Evolutionary conservation across 768 basidiomycete genomes (phyloP).

Genomic region (Tylopilus sp.): DNA sequence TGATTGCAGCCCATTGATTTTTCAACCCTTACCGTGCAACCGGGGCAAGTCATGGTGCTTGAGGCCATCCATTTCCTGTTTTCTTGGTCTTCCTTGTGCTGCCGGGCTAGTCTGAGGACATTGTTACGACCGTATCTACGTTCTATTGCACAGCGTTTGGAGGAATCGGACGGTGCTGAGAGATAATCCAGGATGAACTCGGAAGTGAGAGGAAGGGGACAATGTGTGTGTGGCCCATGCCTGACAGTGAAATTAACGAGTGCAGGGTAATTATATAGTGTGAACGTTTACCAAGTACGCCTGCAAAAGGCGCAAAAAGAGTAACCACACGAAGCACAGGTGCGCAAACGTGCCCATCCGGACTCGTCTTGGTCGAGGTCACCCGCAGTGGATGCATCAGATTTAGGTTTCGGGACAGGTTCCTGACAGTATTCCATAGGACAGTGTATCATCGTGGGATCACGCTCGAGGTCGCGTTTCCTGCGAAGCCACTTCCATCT

Average conservation of each 20-base stretch:
- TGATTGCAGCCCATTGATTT: constrained; percentile 86
- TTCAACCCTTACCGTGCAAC: constrained; percentile 70
- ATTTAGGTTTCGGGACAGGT: constrained; percentile 60
- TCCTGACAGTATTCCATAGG: constrained; percentile 78
- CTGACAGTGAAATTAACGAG: constrained; percentile 35
- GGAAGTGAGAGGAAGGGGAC: constrained; percentile 66
- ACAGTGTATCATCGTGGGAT: constrained; percentile 78
- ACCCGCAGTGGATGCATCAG: constrained; percentile 6
- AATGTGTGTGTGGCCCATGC: constrained; percentile 79
- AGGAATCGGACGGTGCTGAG: constrained; percentile 49
- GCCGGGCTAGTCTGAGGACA: constrained; percentile 55
- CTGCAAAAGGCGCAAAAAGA: constrained; percentile 84
- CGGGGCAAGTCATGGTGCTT: constrained; percentile 70
- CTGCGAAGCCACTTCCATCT: constrained; percentile 79
- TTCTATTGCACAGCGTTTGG: constrained; percentile 52
- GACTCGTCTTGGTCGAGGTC: constrained; percentile 48
- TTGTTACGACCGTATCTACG: constrained; percentile 59
- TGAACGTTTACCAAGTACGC: constrained; percentile 61
- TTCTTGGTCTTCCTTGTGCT: constrained; percentile 69
- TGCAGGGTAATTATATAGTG: background rate
- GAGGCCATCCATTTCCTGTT: constrained; percentile 71
- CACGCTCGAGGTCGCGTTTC: constrained; percentile 70
- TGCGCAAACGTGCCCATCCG: constrained; percentile 69
- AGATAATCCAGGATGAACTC: constrained; percentile 67
- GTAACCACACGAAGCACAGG: constrained; percentile 67